These are phyloP conservation scores for Blastocystis sp. DNA, from an alignment of 352 stramenopile genomes.

Conservation along the genomic window DNA sequence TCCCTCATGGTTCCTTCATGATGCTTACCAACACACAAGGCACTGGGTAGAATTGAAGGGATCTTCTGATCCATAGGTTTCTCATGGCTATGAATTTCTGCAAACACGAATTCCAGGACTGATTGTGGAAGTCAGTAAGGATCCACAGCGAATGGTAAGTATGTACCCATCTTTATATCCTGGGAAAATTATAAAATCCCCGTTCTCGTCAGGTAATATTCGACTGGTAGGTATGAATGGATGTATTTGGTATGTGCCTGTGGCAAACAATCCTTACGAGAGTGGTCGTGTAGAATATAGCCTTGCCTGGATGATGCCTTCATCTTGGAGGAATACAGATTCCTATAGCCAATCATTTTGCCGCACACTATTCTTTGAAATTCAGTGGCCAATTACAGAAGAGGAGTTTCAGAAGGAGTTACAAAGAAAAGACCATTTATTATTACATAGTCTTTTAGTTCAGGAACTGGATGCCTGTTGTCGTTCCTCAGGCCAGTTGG, in stretches of 20 bases:
- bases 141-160: not conserved
- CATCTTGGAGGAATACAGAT: not conserved
- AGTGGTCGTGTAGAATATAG: conserved; percentile 22
- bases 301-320: not conserved
- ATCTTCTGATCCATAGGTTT: not conserved
- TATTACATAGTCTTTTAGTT: not conserved
- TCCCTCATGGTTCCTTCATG: not conserved
- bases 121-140: not conserved
- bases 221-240: not conserved
- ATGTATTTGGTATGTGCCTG: not conserved
- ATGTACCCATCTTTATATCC: not conserved
- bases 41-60: not conserved
- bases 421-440: not conserved
- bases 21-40: not conserved
- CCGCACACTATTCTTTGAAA: not conserved
- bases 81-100: not conserved
- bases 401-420: not conserved
- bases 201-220: not conserved
- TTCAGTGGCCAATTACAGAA: not conserved
- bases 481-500: not conserved
- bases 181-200: not conserved
- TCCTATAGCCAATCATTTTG: not conserved
- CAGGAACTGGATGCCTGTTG: not conserved
- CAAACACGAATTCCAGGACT: not conserved
- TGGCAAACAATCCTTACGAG: conserved; percentile 19